Evolutionary conservation across 1,284 basidiomycete genomes (phyloP).

Genomic region (Veloporphyrellus conicus): DNA sequence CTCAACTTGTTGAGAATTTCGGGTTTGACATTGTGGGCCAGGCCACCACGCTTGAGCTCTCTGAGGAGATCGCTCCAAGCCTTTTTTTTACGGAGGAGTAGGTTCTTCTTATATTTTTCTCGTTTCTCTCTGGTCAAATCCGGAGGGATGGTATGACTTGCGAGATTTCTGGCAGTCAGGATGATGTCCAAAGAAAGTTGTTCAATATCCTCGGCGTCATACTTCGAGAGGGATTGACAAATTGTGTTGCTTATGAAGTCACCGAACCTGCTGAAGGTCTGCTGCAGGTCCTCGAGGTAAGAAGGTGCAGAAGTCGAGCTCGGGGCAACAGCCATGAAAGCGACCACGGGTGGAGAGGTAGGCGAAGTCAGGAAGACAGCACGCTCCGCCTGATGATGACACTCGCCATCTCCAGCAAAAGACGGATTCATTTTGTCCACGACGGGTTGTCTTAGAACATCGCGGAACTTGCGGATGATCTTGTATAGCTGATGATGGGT

Average conservation of each 20-base stretch:
- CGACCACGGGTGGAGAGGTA: neutral
- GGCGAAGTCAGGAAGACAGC: conserved; percentile 8
- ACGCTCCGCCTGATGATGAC: conserved; percentile 12
- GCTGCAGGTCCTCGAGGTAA: conserved; percentile 27
- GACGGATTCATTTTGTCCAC: conserved; percentile 39
- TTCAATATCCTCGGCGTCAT: conserved; percentile 46
- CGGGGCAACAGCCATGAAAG: conserved; percentile 6
- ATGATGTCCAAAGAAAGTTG: conserved; percentile 76
- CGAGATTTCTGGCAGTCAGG: conserved; percentile 59
- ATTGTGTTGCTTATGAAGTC: conserved; percentile 43
- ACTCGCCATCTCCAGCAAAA: conserved; percentile 39
- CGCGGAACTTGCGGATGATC: conserved; percentile 88
- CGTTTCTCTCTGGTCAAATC: conserved; percentile 55
- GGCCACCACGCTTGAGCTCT: conserved; percentile 79
- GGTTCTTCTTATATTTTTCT: conserved; percentile 71
- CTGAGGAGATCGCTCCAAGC: conserved; percentile 91
- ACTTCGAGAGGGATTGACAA: conserved; percentile 39
- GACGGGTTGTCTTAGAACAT: conserved; percentile 76
- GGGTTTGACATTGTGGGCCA: conserved; percentile 70
- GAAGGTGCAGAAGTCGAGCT: conserved; percentile 12
- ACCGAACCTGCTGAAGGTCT: conserved; percentile 52
- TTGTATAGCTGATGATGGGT: conserved; percentile 93
- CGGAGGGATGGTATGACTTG: conserved; percentile 48
- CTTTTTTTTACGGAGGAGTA: conserved; percentile 82
- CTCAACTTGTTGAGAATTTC: conserved; percentile 65